Percentiles rank a stretch among this genome's conserved stretches.
Conservation (phyloP, 345 rosid species). For the Theobroma cacao region DNA sequence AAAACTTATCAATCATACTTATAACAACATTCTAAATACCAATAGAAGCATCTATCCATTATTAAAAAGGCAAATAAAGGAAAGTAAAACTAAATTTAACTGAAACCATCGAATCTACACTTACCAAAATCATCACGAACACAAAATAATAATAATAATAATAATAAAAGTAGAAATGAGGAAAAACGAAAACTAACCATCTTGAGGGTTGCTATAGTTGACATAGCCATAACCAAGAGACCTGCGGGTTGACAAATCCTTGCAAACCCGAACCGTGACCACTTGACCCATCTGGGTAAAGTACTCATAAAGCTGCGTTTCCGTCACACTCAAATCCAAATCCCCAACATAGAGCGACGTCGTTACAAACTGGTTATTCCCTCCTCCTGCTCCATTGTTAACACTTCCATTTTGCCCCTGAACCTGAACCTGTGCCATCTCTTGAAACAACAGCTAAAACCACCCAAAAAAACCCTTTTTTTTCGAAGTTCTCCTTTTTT, state of each 20-base stretch:
- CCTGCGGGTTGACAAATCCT: constrained; percentile 68
- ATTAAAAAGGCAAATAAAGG: not conserved
- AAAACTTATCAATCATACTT: not conserved
- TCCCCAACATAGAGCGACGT: constrained; percentile 95
- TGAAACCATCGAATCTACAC: not conserved
- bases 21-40: not conserved
- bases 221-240: constrained; percentile 93
- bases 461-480: not conserved
- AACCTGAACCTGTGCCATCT: constrained; percentile 30
- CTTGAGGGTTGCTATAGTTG: constrained; percentile 70
- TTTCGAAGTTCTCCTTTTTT: not conserved
- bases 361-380: constrained; percentile 49
- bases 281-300: constrained; percentile 84
- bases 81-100: not conserved
- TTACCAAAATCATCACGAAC: not conserved
- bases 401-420: constrained; percentile 36
- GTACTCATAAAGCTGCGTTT: constrained; percentile 77
- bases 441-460: not conserved
- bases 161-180: constrained; percentile 9
- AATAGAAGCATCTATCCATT: not conserved
- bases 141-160: constrained; percentile 12
- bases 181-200: constrained; percentile 48
- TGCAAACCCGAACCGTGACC: constrained; percentile 76
- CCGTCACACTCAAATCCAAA: constrained; percentile 74
- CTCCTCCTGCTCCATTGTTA: constrained; percentile 25